Evolutionary conservation across 352 stramenopile species (phyloP).

Genomic region (Phytophthora parvispora): DNA sequence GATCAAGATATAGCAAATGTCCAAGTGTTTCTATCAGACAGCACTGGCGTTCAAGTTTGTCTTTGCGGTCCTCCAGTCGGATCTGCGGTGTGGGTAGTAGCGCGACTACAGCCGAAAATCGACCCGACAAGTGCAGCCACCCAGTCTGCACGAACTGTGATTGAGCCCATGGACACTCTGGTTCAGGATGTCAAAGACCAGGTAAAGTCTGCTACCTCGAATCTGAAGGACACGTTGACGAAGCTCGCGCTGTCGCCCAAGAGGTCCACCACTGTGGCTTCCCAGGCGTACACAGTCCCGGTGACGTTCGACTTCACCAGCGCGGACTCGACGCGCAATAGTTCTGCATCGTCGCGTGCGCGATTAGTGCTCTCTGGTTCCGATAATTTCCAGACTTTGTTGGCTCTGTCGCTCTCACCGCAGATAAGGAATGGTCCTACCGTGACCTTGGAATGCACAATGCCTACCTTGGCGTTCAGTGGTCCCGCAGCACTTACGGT

Average conservation of each 20-base stretch:
- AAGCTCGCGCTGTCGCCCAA: slow-evolving; percentile 1
- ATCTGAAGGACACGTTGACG: slow-evolving; percentile 1
- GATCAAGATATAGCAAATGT: slow-evolving; percentile 15
- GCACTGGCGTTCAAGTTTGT: slow-evolving; percentile 45
- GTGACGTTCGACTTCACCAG: slow-evolving; percentile 58
- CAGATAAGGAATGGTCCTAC: slow-evolving; percentile 18
- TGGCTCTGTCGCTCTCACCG: slow-evolving; percentile 18
- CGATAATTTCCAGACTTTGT: slow-evolving; percentile 23
- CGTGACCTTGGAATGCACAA: slow-evolving; percentile 63
- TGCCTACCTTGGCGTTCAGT: slow-evolving; percentile 67
- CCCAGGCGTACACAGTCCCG: slow-evolving; percentile 14
- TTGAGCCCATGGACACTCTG: slow-evolving; percentile 23
- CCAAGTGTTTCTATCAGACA: slow-evolving; percentile 49
- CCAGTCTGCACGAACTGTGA: not conserved
- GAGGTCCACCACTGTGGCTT: not conserved
- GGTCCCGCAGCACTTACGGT: slow-evolving; percentile 59
- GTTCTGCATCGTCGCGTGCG: slow-evolving; percentile 38
- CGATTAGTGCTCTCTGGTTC: slow-evolving; percentile 49
- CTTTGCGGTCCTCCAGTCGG: slow-evolving; percentile 32
- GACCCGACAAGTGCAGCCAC: not conserved
- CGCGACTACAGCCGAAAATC: slow-evolving; percentile 20
- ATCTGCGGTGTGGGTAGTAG: slow-evolving; percentile 47
- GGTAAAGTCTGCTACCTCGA: not conserved
- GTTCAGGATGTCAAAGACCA: slow-evolving; percentile 1
- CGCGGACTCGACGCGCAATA: slow-evolving; percentile 51